A percentile compares a stretch with the other conserved stretches of the same genome.
These are phyloP conservation scores for Nymphaea colorata DNA, from an alignment of 164 flowering plant genomes.

Conservation along the genomic window DNA sequence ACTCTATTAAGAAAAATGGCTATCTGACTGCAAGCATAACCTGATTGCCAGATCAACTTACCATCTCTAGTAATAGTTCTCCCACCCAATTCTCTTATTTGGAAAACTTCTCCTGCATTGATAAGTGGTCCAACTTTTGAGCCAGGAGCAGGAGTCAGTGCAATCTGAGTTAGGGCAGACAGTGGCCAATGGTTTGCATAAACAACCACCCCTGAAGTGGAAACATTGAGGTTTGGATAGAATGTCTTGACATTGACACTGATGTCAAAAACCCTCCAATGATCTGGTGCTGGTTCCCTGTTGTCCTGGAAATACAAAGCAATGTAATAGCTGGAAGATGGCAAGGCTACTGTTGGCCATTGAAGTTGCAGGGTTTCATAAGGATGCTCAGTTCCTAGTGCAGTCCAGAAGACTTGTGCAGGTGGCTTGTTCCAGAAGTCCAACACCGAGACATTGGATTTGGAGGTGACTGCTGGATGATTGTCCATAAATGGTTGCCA, in stretches of 20 bases:
- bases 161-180: constrained; percentile 42
- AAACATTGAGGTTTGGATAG: constrained; percentile 45
- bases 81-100: constrained; percentile 45
- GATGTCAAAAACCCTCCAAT: constrained; percentile 81
- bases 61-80: constrained; percentile 70
- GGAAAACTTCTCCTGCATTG: constrained; percentile 67
- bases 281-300: constrained; percentile 51
- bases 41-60: constrained; percentile 8
- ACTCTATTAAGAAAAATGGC: no score
- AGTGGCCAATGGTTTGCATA: constrained; percentile 54
- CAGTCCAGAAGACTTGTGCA: constrained; percentile 26
- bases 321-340: constrained; percentile 44
- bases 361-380: constrained; percentile 31
- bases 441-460: constrained; percentile 29
- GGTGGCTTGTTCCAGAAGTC: constrained; percentile 94
- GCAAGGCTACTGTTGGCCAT: constrained; percentile 62
- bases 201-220: constrained; percentile 47
- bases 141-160: constrained; percentile 29
- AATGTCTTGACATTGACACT: constrained; percentile 45
- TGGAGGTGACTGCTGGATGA: constrained; percentile 27
- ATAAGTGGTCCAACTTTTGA: constrained; percentile 71
- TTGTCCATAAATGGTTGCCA: constrained; percentile 69
- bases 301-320: constrained; percentile 82
- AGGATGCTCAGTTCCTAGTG: constrained; percentile 57
- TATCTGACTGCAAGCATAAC: no score